These are phyloP conservation scores for Acanthamoeba sp. DNA, from an alignment of 208 protist genomes.

Conservation along the genomic window DNA sequence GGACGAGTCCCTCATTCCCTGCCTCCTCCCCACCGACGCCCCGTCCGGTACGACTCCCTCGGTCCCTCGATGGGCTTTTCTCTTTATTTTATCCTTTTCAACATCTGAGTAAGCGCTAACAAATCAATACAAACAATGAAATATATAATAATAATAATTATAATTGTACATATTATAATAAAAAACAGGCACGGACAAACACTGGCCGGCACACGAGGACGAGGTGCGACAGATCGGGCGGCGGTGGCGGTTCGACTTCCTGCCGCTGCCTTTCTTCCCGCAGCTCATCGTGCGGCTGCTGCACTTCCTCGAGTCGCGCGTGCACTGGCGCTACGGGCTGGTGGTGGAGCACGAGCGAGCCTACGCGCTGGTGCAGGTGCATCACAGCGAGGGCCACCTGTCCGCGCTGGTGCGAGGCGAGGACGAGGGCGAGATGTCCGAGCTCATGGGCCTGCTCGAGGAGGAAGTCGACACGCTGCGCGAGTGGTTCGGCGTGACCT, in stretches of 20 bases:
- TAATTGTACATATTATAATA: background rate
- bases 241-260: slow-evolving; percentile 48
- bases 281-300: slow-evolving; percentile 61
- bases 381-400: slow-evolving; percentile 49
- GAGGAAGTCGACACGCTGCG: slow-evolving; percentile 63
- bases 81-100: background rate
- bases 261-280: slow-evolving; percentile 69
- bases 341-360: background rate
- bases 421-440: background rate
- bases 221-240: slow-evolving; percentile 49
- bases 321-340: slow-evolving; percentile 64
- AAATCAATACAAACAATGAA: background rate
- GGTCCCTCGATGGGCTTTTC: background rate
- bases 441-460: slow-evolving; percentile 53
- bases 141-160: background rate
- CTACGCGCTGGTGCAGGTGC: background rate
- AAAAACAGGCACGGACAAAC: slow-evolving; percentile 21
- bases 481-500: slow-evolving; percentile 50
- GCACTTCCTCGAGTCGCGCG: slow-evolving; percentile 52
- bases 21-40: slow-evolving; percentile 46
- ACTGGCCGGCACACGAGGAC: background rate
- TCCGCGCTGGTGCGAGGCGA: background rate
- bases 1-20: slow-evolving; percentile 40
- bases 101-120: background rate
- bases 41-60: background rate